Percentiles rank a stretch among this genome's conserved stretches.
Conservation (phyloP, 306 rosid genomes). For the Vigna mungo region DNA sequence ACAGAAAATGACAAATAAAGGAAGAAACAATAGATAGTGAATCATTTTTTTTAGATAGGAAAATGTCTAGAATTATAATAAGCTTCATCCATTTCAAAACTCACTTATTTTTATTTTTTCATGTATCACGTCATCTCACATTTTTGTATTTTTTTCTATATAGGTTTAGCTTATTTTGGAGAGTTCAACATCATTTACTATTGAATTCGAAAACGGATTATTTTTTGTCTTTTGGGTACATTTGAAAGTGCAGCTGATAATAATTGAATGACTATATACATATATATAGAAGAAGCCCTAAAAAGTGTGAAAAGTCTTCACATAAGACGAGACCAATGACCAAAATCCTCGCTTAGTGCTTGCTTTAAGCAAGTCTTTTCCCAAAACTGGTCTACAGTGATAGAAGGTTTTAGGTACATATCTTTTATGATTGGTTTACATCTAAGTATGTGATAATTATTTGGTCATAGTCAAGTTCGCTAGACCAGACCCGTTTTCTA, state of each 20-base stretch:
- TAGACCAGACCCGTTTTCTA: slow-evolving; percentile 26
- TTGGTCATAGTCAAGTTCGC: slow-evolving; percentile 16
- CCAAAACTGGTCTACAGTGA: slow-evolving; percentile 6
- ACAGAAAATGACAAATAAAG: slow-evolving; percentile 3
- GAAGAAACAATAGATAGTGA: background rate
- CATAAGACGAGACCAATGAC: slow-evolving; percentile 29
- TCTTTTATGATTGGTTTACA: slow-evolving; percentile 31
- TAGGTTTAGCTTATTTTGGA: background rate
- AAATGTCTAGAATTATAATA: background rate
- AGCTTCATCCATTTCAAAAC: background rate
- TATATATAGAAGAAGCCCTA: slow-evolving; percentile 40
- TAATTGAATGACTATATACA: slow-evolving; percentile 4
- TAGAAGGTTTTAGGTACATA: slow-evolving; percentile 14
- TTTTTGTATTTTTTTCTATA: background rate
- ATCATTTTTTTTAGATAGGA: slow-evolving; percentile 18
- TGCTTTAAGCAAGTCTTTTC: slow-evolving; percentile 38
- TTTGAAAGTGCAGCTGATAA: slow-evolving; percentile 5
- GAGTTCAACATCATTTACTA: background rate
- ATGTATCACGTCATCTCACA: background rate
- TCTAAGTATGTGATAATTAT: slow-evolving; percentile 16
- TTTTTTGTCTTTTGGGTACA: background rate
- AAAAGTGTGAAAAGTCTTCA: slow-evolving; percentile 47
- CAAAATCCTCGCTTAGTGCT: slow-evolving; percentile 46
- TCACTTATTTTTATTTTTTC: background rate
- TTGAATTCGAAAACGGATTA: background rate